Base-by-base conservation (phyloP, 768 basidiomycete species). In the Lepiota venenata region DNA sequence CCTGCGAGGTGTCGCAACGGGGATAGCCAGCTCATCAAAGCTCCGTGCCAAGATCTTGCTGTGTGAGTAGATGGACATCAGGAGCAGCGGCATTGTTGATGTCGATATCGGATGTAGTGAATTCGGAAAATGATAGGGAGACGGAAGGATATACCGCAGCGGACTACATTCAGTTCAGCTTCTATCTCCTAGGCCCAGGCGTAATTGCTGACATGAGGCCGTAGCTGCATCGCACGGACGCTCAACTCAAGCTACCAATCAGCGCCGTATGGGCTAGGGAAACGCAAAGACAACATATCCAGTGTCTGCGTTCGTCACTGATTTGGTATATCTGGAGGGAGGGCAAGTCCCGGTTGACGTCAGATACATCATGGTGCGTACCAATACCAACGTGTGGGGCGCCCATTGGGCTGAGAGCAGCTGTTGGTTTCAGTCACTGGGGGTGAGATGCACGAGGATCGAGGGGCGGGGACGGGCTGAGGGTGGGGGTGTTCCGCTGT, bases 111-210 rank as follows among this genome's bases (percentile, higher is more conserved):
- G 45, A 60, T 38, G 37, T 18, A 96, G 94, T 98, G 53, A 98
- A 97, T 65, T 75, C 82, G 11, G 79, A 77, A 59, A 97, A 96
- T 62, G 95, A 98, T 64, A 78, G 94, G 52, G 95, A 98, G 69
- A 97, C 94, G 0, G 80, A 84, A 22, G 88, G 84, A 6, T 96
- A 95, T 66, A 82, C 79, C 4, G 94, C 92, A 0, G 75, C 80
- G 2, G 89, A 95, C 70, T 96, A 96, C 64, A 81, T 98, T 61
- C 75, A 71, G 89, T 91, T 32, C 61, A 61, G 75, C 61, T 15
- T 36, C 12, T 45, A 16, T 37, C 27, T 20, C 20, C 43, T 14
- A 22, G 16, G 21, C 48, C 18, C 18, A 48, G 29, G 47, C 20
- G 7, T 15, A 14, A n/a, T 15, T n/a, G 14, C 36, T 51, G 47